Evolutionary conservation across 345 rosid species (phyloP).

Genomic region (Corchorus olitorius): DNA sequence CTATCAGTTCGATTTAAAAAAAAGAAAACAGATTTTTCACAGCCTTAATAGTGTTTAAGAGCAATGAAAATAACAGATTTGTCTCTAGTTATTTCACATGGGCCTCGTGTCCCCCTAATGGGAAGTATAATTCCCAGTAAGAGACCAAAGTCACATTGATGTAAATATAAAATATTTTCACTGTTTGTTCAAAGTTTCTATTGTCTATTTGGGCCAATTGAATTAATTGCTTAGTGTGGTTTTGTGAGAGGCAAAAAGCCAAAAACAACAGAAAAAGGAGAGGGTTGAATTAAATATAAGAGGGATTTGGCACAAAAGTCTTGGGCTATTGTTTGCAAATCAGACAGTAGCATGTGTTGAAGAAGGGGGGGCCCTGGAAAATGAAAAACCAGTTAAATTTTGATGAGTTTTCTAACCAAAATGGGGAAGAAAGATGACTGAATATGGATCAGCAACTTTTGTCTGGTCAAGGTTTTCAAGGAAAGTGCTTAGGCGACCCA

Average conservation of each 20-base stretch:
- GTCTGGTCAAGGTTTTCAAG: neutral
- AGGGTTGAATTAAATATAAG: neutral
- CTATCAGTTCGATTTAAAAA: no score
- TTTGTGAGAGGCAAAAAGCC: neutral
- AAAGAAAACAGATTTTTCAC: neutral
- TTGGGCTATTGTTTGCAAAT: neutral
- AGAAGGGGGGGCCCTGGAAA: neutral
- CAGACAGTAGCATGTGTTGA: conserved; percentile 1
- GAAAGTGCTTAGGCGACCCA: neutral
- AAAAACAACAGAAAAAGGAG: neutral
- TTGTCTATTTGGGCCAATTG: neutral
- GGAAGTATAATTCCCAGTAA: conserved; percentile 14
- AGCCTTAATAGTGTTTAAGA: neutral
- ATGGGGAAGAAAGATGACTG: neutral
- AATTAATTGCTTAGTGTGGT: conserved; percentile 16
- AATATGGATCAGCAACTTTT: neutral
- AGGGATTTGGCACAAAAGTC: neutral
- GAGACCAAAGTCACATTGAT: neutral
- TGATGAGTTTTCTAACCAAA: neutral
- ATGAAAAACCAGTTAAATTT: neutral
- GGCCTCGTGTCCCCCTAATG: conserved; percentile 10
- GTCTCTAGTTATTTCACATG: neutral
- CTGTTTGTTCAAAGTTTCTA: no score
- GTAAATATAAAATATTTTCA: neutral
- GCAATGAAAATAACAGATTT: conserved; percentile 1